Evolutionary conservation across 2,329 filamentous ascomycete genomes (phyloP), one percentile per base, ranked within the genome.

Genomic region (Neonectria ditissima): DNA sequence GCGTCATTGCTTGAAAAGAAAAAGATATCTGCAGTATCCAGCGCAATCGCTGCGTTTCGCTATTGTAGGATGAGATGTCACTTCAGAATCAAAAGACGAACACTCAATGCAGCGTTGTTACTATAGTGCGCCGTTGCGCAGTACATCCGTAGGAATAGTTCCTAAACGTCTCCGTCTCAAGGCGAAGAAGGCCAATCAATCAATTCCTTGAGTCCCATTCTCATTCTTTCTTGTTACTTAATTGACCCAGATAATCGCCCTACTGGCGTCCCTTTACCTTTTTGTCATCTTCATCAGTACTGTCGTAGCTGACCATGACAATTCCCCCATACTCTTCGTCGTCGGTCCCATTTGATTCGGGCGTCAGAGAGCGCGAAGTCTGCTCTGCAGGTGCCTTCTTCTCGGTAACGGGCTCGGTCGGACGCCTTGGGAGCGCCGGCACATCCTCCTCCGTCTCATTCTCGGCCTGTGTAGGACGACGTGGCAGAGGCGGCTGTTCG

Each of bases 241-340:
- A 11, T 22, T 5, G 20, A 20, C 32, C 39, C 41, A 14, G n/a
- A 18, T n/a, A 16, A 8, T 3, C 5, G 48, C 8, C 24, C 22
- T 43, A 52, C 18, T 44, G n/a, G 22, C 13, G 53, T 9, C 22
- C 18, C 18, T 56, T 26, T 1, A 9, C 9, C 9, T 16, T 37
- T 18, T 37, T 28, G 13, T 53, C 60, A 20, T 70, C 75, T 5
- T 55, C 59, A 39, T 79, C 77, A 10, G 70, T 52, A 24, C 34
- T 74, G 13, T 78, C 79, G 39, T 82, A 75, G 44, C 77, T 74
- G 22, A 78, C 72, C 80, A 82, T 80, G 24, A 64, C 70, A 34
- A 82, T 82, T 5, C 71, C 74, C 2, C 67, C 67, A 50, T 77
- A 78, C 34, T 77, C 77, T 16, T 77, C 79, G 10, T 81, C 77